Base-by-base conservation (phyloP, 2,329 filamentous ascomycete genomes). In the Aspergillus sp. region DNA sequence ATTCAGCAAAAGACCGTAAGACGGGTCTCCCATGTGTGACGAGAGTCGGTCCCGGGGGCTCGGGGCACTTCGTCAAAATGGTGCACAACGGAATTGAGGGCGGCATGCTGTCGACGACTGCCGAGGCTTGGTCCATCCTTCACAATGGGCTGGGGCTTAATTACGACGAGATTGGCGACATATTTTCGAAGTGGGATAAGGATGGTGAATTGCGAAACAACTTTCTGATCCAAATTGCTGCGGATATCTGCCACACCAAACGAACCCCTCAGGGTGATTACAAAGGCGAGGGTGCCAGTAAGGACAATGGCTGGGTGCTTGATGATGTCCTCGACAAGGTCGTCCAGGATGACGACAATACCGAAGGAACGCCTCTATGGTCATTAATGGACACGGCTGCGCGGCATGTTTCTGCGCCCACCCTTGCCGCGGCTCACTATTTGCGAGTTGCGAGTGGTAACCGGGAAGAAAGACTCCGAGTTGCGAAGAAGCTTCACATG, bases 11-110 rank as follows among this genome's bases (percentile, higher is more conserved):
- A 53, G 81, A 83, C 43, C 66, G 67, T 31, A 64, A 62, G 45
- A 67, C 77, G 4, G 79, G 79, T 1, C 74, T 70, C 8, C 74
- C 82, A 1, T 87, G 83, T 52, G 80, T 84, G 0, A 76, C 68
- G 0, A 70, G 74, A 27, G 72, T 83, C 37, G 83, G 84, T 0
- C 75, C 77, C 2, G 78, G 78, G 0, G 83, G 83, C 1, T 74
- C 78, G 1, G 84, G 84, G 0, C 83, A 88, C 60, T 88, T 83
- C 55, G 81, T 86, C 33, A 88, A 88, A 68, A 88, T 87, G 82
- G 75, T 86, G 4, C 84, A 88, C 59, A 86, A 88, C 50, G 83
- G 83, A 1, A 86, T 88, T 47, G 83, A 88, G 58, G 82, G 86
- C 48, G 83, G 82, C 2, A 85, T 88, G 78, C 77, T 88, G 68